Evolutionary conservation across 768 basidiomycete species (phyloP).

Genomic region (Boletellus emodensis): DNA sequence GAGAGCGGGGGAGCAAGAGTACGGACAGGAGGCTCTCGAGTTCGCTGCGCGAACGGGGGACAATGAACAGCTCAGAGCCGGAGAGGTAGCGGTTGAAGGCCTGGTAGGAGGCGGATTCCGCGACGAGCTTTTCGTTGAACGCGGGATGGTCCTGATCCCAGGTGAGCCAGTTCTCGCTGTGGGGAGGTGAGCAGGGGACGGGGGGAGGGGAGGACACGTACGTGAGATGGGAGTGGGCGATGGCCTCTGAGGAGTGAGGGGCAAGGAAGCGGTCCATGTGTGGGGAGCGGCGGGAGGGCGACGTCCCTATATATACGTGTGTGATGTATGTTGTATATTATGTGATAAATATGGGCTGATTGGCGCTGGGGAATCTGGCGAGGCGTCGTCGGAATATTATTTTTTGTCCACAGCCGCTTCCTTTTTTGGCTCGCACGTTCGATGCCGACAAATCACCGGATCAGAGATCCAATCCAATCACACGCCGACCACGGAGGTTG

Average conservation of each 20-base stretch:
- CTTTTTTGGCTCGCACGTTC: slow-evolving; percentile 28
- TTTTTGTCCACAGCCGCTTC: slow-evolving; percentile 4
- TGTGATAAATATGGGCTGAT: not conserved
- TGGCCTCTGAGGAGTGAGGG: slow-evolving; percentile 69
- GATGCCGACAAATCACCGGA: slow-evolving; percentile 1
- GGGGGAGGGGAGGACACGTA: slow-evolving; percentile 31
- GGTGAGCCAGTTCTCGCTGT: slow-evolving; percentile 60
- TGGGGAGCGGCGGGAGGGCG: not conserved
- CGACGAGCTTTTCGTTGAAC: slow-evolving; percentile 69
- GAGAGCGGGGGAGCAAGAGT: not conserved
- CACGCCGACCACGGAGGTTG: not conserved
- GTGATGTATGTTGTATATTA: not conserved
- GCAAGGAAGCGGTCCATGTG: slow-evolving; percentile 69
- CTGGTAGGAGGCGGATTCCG: slow-evolving; percentile 76
- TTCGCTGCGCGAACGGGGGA: slow-evolving; percentile 60
- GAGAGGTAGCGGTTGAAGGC: slow-evolving; percentile 71
- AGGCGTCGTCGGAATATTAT: not conserved
- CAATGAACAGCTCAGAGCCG: slow-evolving; percentile 66
- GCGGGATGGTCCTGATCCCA: slow-evolving; percentile 72
- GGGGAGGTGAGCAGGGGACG: slow-evolving; percentile 15
- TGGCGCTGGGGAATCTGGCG: slow-evolving; percentile 1
- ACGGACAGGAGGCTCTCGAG: slow-evolving; percentile 71
- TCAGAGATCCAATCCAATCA: not conserved
- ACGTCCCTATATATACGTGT: slow-evolving; percentile 6
- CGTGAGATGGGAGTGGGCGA: slow-evolving; percentile 66